phyloP scores from a whole-genome alignment of 73 alveolate species.

The Paramecium sonneborni region DNA sequence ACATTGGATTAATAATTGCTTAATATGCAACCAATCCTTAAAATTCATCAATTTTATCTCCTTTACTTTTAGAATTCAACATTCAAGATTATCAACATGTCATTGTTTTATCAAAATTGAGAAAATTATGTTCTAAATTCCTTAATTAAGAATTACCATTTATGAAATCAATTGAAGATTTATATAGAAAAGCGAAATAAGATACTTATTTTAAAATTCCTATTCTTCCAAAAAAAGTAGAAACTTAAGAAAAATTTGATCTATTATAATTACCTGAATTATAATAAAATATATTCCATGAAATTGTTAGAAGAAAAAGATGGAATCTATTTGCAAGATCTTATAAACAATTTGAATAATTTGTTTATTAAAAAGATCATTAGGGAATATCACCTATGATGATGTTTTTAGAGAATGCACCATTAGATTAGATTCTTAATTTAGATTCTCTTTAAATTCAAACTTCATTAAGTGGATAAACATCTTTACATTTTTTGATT shows the following conservation, averaged over 20 bases:
- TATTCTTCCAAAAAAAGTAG: background rate
- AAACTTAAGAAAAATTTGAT: background rate
- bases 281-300: constrained; percentile 31
- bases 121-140: background rate
- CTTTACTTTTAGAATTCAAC: constrained; percentile 18
- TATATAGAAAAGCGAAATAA: background rate
- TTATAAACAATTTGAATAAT: background rate
- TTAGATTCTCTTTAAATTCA: background rate
- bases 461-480: background rate
- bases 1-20: background rate
- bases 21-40: background rate
- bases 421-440: background rate
- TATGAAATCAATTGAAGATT: background rate
- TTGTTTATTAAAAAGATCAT: constrained; percentile 16
- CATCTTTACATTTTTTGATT: background rate
- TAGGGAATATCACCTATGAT: constrained; percentile 50
- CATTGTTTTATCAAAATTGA: constrained; percentile 27
- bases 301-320: constrained; percentile 51
- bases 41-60: background rate
- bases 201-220: constrained; percentile 44
- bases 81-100: constrained; percentile 30
- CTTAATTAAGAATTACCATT: background rate
- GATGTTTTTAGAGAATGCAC: constrained; percentile 41
- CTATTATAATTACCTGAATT: background rate
- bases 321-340: constrained; percentile 35